phyloP scores from a whole-genome alignment of 306 rosid species.

The Gynostemma pentaphyllum region DNA sequence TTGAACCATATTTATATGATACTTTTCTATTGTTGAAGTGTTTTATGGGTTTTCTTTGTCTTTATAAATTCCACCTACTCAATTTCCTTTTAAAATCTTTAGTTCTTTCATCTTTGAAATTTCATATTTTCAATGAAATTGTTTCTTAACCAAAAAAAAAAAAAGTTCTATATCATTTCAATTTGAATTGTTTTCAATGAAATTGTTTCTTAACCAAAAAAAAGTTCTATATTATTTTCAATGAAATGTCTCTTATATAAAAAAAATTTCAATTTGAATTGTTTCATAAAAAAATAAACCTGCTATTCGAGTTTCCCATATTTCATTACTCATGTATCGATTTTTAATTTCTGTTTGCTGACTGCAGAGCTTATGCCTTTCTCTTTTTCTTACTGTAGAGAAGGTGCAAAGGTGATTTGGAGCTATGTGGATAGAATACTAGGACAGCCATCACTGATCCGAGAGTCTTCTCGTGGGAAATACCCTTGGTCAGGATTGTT shows the following conservation, averaged over 20 bases:
- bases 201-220: too few relatives aligned
- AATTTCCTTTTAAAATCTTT: background rate
- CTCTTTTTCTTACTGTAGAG: conserved; percentile 41
- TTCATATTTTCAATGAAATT: too few relatives aligned
- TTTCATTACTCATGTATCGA: background rate
- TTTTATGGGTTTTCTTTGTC: too few relatives aligned
- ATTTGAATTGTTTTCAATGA: background rate
- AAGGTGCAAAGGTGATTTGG: conserved; percentile 98
- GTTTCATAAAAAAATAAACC: too few relatives aligned
- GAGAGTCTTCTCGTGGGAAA: conserved; percentile 92
- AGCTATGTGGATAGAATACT: conserved; percentile 94
- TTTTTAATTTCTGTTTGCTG: background rate
- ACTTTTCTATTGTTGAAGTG: too few relatives aligned
- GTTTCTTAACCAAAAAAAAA: too few relatives aligned
- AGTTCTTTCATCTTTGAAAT: too few relatives aligned
- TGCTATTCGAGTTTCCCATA: background rate
- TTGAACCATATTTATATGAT: too few relatives aligned
- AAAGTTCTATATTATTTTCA: too few relatives aligned
- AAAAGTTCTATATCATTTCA: background rate
- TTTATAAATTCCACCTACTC: background rate
- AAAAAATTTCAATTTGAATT: background rate
- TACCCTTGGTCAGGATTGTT: conserved; percentile 88
- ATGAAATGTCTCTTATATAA: too few relatives aligned
- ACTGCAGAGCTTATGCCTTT: conserved; percentile 10
- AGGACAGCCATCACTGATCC: conserved; percentile 92